Conservation (phyloP, 805 yeast species). For the Zygoascus ofunaensis region DNA sequence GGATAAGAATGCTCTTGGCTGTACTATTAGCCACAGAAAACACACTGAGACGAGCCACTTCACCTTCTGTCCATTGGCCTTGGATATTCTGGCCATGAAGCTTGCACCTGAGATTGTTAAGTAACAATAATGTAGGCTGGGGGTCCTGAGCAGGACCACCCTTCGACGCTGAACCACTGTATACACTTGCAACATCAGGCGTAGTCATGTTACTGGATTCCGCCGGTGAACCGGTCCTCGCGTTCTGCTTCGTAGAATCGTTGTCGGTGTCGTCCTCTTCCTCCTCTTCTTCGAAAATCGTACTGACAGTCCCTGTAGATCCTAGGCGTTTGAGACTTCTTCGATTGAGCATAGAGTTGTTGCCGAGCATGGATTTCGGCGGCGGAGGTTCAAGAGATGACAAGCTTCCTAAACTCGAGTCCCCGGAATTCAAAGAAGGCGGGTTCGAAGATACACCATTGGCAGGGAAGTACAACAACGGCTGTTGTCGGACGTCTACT, state of each 20-base stretch:
- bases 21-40: constrained; percentile 10
- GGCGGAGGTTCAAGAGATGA: constrained; percentile 1
- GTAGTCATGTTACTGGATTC: not conserved
- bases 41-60: constrained; percentile 14
- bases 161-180: not conserved
- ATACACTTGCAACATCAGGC: not conserved
- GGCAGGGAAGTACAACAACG: constrained; percentile 9
- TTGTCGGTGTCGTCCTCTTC: not conserved
- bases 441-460: constrained; percentile 5
- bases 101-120: constrained; percentile 18
- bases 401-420: constrained; percentile 15
- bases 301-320: not conserved
- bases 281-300: constrained; percentile 4
- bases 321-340: not conserved
- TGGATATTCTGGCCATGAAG: constrained; percentile 8
- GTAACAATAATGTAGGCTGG: constrained; percentile 12
- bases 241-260: not conserved
- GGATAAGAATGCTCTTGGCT: constrained; percentile 11
- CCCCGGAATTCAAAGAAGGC: constrained; percentile 12
- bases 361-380: not conserved
- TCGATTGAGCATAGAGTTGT: not conserved
- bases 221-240: not conserved
- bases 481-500: constrained; percentile 15
- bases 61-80: constrained; percentile 16
- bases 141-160: not conserved